phyloP scores from a whole-genome alignment of 306 rosid genomes.

The Malus domestica region DNA sequence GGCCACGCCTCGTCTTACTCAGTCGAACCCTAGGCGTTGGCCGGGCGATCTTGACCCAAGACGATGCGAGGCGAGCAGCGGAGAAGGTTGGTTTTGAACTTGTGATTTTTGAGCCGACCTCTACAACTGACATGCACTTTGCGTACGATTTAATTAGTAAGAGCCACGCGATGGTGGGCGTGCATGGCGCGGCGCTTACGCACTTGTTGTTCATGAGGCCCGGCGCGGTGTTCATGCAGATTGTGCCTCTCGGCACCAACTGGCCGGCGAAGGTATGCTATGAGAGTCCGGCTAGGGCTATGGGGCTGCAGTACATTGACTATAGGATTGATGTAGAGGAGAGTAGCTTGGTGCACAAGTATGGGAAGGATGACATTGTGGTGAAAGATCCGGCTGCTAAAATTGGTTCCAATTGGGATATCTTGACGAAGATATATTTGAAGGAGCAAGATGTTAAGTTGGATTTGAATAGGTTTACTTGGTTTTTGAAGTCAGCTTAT shows the following conservation, averaged over 20 bases:
- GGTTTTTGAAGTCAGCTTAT: conserved; percentile 2
- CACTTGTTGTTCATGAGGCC: conserved; percentile 10
- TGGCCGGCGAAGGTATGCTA: neutral
- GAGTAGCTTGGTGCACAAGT: conserved; percentile 3
- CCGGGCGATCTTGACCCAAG: conserved; percentile 5
- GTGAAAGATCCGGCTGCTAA: neutral
- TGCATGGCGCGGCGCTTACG: neutral
- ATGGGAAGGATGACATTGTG: neutral
- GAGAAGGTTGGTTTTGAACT: neutral
- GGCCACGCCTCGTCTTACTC: conserved; percentile 6
- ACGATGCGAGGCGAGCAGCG: conserved; percentile 6
- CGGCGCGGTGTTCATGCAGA: neutral
- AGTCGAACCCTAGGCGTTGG: neutral
- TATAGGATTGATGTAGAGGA: conserved; percentile 1
- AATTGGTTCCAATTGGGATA: neutral
- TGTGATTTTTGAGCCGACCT: neutral
- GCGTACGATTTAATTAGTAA: neutral
- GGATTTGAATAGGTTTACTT: conserved; percentile 7
- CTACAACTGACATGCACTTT: neutral
- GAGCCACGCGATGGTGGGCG: conserved; percentile 3
- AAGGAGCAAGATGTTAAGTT: conserved; percentile 6
- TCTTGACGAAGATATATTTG: conserved; percentile 1
- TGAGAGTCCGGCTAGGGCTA: neutral
- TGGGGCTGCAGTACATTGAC: neutral
- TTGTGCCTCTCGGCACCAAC: neutral